Conservation (phyloP, 2,329 filamentous ascomycete genomes). For the Neocucurbitaria cava region DNA sequence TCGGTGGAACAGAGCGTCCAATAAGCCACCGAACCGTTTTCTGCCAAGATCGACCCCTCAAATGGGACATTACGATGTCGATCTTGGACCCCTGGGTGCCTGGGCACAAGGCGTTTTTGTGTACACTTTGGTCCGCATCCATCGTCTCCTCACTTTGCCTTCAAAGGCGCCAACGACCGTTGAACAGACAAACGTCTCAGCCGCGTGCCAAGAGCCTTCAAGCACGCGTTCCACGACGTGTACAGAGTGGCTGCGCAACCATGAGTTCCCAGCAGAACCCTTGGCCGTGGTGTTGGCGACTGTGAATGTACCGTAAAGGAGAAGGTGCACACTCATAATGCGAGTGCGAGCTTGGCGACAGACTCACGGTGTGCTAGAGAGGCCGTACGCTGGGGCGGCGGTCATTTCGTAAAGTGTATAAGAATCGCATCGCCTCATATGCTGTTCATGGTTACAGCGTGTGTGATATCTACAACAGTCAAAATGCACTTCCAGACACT, state of each 20-base stretch:
- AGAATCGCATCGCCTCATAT: not conserved
- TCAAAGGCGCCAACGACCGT: not conserved
- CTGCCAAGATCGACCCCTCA: conserved; percentile 1
- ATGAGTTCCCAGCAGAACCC: not conserved
- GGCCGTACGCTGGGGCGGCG: not conserved
- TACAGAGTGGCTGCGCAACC: not conserved
- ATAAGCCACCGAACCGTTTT: not conserved
- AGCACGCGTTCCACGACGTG: not conserved
- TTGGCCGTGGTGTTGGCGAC: not conserved
- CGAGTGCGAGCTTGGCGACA: not conserved
- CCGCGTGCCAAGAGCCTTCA: not conserved
- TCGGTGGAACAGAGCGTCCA: conserved; percentile 1
- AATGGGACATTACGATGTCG: not conserved
- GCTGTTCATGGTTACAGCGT: not conserved
- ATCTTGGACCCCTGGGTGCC: conserved; percentile 1
- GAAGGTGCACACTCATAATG: not conserved
- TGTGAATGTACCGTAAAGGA: not conserved
- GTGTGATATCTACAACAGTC: not conserved
- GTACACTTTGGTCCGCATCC: not conserved
- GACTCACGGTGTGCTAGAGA: not conserved
- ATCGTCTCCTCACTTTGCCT: not conserved
- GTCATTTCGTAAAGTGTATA: not conserved
- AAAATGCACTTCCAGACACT: conserved; percentile 20
- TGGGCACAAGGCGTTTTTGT: conserved; percentile 1
- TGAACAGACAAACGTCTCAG: not conserved